Conservation (phyloP, 768 basidiomycete species). For the Panaeolus cyanescens region DNA sequence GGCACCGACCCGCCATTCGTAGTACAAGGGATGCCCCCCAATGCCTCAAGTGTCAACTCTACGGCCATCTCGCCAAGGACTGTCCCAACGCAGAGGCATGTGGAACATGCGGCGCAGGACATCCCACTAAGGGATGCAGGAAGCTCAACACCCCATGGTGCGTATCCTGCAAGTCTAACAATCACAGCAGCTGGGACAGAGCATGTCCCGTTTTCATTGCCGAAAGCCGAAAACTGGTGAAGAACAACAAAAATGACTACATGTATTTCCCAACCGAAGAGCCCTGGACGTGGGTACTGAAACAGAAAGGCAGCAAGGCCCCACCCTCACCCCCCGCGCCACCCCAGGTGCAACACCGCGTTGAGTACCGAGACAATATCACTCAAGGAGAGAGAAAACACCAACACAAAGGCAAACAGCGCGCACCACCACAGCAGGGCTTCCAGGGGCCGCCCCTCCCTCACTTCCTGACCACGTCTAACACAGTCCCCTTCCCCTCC, state of each 20-base stretch:
- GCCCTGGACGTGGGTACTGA: background rate
- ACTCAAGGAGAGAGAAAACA: no score
- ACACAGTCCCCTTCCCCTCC: no score
- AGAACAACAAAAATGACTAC: background rate
- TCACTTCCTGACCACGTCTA: no score
- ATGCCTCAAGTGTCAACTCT: background rate
- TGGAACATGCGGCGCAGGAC: background rate
- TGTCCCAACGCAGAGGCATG: background rate
- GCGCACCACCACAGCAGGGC: no score
- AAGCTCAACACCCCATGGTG: background rate
- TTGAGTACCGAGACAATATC: no score
- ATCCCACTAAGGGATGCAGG: background rate
- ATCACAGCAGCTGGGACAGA: background rate
- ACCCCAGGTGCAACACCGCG: no score
- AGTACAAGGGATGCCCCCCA: background rate
- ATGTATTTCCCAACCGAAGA: constrained; percentile 1
- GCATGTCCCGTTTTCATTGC: background rate
- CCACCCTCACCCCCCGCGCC: no score
- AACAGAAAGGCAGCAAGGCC: background rate
- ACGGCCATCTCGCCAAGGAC: background rate
- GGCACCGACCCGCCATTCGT: background rate
- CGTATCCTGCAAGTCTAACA: background rate
- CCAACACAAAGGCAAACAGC: no score
- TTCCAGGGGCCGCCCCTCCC: no score
- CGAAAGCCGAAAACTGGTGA: background rate